Evolutionary conservation across 2,329 filamentous ascomycete species (phyloP).

Genomic region (Akanthomyces muscarius): DNA sequence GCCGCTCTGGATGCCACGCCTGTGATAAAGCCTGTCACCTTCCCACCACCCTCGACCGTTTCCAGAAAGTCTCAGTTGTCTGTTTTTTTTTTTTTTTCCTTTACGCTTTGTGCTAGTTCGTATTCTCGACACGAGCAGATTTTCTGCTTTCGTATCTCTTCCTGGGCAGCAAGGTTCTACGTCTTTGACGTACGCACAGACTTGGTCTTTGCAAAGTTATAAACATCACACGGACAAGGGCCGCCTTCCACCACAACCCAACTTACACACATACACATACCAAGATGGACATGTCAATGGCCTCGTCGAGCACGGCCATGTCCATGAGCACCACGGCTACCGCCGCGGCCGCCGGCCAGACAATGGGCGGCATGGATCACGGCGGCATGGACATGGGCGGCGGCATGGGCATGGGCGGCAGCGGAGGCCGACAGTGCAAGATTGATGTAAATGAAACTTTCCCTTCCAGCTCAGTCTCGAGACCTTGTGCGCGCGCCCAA

Average conservation of each 20-base stretch:
- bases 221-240: too few species aligned
- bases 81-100: neutral
- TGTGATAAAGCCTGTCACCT: slow-evolving; percentile 1
- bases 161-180: neutral
- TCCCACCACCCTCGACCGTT: neutral
- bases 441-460: slow-evolving; percentile 33
- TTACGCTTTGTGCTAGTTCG: neutral
- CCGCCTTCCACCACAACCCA: neutral
- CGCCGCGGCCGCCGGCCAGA: neutral
- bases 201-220: too few species aligned
- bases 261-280: neutral
- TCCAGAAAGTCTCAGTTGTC: neutral
- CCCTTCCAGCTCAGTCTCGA: too few species aligned
- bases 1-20: neutral
- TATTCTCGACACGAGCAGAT: too few species aligned
- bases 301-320: neutral
- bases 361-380: slow-evolving; percentile 19
- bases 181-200: too few species aligned
- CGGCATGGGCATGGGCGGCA: slow-evolving; percentile 27
- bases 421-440: slow-evolving; percentile 32
- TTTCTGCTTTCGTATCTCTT: neutral
- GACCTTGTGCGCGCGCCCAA: neutral
- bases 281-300: slow-evolving; percentile 5
- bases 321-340: neutral
- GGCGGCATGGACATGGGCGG: slow-evolving; percentile 21